Evolutionary conservation across 2,329 filamentous ascomycete species (phyloP), one percentile per base, ranked within the genome.

Genomic region (Colletotrichum sp.): DNA sequence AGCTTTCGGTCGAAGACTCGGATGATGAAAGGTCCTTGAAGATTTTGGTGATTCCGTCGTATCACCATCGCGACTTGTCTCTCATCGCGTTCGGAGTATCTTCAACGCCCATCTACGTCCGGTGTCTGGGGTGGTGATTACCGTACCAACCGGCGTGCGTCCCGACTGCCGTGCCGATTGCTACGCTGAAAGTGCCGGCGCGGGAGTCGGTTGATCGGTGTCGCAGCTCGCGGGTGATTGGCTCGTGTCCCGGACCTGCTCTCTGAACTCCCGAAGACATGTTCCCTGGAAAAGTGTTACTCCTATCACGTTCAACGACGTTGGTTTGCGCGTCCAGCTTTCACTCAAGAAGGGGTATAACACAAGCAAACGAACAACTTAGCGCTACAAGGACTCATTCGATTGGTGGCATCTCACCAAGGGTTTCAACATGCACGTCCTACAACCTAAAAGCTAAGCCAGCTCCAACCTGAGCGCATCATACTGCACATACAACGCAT

Each of bases 381-480:
- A 15, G 34, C 34, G 34, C 5, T 15, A 36, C 34, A 6, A 8
- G 36, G 16, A 39, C 15, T 39, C 6, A 8, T 19, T 39, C 15
- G 3, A 8, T 39, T 19, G 16, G 16, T 15, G 34, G 7, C 1
- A 15, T 15, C 13, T 6, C 34, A 36, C 34, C 13, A 7, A 2
- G 25, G 25, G 25, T 25, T n/a, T 44, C 39, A 6, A 44, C 3
- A n/a, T 44, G n/a, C 8, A 9, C 36, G 8, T 44, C 34, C 2
- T 1, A 5, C 5, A n/a, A n/a, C 2, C 16, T 39, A 19, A 5
- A 39, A 2, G 4, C 25, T 83, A 88, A 57, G 82, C 80, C 16
- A 93, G 80, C 80, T 93, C 92, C 63, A 93, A 79, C 67, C 92
- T 86, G 80, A 93, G 79, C 3, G 92, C 92, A 83, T 93, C 92